Percentiles rank a stretch among this genome's conserved stretches.
Conservation (phyloP, 805 yeast genomes). For the Tetrapisispora iriomotensis region DNA sequence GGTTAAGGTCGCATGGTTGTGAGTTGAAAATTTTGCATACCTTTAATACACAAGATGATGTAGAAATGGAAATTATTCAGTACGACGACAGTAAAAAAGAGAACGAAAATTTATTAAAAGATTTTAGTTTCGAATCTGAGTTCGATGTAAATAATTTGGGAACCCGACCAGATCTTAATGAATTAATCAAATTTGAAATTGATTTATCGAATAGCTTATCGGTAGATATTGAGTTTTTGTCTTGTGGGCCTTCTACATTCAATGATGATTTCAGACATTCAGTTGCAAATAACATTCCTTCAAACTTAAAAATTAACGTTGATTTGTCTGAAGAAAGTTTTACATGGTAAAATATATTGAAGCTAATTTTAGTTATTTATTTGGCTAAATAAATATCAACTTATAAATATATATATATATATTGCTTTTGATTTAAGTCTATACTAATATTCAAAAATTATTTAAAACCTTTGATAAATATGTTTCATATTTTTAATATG, state of each 20-base stretch:
- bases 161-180: slow-evolving; percentile 40
- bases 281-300: slow-evolving; percentile 33
- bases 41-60: slow-evolving; percentile 3
- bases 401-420: no score
- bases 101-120: not conserved
- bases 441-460: not conserved
- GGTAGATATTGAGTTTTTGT: slow-evolving; percentile 43
- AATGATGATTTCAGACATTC: slow-evolving; percentile 46
- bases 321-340: slow-evolving; percentile 29
- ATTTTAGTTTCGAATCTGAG: slow-evolving; percentile 3
- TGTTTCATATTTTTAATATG: not conserved
- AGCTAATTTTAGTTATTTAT: not conserved
- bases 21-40: slow-evolving; percentile 14
- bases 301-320: slow-evolving; percentile 20
- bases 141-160: slow-evolving; percentile 14
- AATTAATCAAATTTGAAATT: slow-evolving; percentile 32
- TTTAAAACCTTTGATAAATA: not conserved
- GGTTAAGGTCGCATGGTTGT: slow-evolving; percentile 25
- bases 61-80: slow-evolving; percentile 3
- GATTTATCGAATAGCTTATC: slow-evolving; percentile 23
- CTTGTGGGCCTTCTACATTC: slow-evolving; percentile 56
- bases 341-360: slow-evolving; percentile 15
- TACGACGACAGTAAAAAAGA: not conserved
- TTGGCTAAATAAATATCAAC: no score
- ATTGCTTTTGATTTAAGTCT: not conserved